Conservation (phyloP, 495 filamentous ascomycete species). For the Saxispiralis lemnorum region DNA sequence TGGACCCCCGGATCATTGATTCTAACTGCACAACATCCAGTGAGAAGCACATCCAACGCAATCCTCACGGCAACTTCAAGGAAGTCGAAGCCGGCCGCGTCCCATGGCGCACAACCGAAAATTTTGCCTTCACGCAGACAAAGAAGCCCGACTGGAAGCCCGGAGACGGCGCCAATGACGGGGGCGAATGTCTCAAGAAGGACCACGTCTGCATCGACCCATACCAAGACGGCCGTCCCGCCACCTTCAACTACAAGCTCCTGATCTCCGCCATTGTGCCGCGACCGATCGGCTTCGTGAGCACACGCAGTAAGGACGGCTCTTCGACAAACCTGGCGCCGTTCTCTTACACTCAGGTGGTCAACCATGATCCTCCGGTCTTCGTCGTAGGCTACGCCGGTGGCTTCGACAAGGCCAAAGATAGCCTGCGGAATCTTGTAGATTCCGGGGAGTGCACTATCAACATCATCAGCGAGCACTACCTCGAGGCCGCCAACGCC, state of each 20-base stretch:
- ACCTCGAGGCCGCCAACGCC: conserved; percentile 73
- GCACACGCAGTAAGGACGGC: conserved; percentile 42
- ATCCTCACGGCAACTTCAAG: conserved; percentile 61
- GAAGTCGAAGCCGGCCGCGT: conserved; percentile 55
- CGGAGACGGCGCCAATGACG: conserved; percentile 58
- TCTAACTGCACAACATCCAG: not conserved
- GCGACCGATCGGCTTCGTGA: conserved; percentile 52
- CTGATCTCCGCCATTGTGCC: conserved; percentile 77
- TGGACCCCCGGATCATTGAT: not conserved
- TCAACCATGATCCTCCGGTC: conserved; percentile 78
- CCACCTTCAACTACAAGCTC: conserved; percentile 74
- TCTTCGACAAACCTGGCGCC: conserved; percentile 60
- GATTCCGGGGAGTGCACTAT: conserved; percentile 52
- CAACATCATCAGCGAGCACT: conserved; percentile 75
- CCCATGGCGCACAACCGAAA: conserved; percentile 36
- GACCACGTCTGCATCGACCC: conserved; percentile 71
- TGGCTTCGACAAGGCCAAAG: conserved; percentile 41
- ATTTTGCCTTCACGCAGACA: conserved; percentile 46
- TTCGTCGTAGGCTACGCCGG: conserved; percentile 59
- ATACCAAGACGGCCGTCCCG: conserved; percentile 48
- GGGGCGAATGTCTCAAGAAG: conserved; percentile 34
- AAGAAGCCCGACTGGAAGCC: conserved; percentile 56
- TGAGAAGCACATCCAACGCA: conserved; percentile 38
- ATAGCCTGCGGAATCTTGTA: conserved; percentile 54
- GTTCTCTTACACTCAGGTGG: conserved; percentile 67